A percentile compares a stretch with the other conserved stretches of the same genome.
These are phyloP conservation scores for Populus nigra DNA, from an alignment of 345 rosid species.

Conservation along the genomic window DNA sequence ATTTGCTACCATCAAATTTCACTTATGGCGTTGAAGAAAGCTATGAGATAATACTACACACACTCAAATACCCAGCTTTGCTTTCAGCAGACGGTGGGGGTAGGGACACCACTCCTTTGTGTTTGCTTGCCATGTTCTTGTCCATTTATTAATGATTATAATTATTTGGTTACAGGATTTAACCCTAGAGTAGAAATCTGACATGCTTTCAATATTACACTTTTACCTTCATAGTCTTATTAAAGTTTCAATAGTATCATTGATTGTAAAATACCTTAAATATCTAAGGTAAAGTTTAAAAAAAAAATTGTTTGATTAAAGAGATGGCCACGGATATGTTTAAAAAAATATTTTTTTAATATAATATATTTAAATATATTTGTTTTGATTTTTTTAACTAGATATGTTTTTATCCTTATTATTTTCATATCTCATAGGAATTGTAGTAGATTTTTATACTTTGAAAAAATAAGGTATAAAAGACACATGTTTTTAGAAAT, in stretches of 20 bases:
- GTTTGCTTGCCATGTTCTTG: slow-evolving; percentile 16
- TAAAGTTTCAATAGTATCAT: background rate
- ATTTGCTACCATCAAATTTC: slow-evolving; percentile 23
- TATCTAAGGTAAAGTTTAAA: no score
- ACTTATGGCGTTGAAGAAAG: slow-evolving; percentile 50
- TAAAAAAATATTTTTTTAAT: no score
- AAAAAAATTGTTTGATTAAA: no score
- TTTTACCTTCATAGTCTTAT: background rate
- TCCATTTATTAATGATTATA: background rate
- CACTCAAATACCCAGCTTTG: slow-evolving; percentile 19
- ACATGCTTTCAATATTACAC: background rate
- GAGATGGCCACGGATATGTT: no score
- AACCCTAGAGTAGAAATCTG: background rate
- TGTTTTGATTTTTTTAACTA: no score
- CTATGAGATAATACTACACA: slow-evolving; percentile 1
- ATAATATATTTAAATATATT: no score
- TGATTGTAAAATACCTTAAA: background rate
- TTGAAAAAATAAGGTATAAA: no score
- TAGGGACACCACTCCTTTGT: slow-evolving; percentile 17
- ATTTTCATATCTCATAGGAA: no score
- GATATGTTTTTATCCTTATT: no score
- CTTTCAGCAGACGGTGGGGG: slow-evolving; percentile 33
- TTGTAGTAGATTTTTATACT: no score
- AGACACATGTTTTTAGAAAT: no score
- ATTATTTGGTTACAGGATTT: background rate